Evolutionary conservation across 1,284 basidiomycete species (phyloP).

Genomic region (Heterobasidion occidentale): DNA sequence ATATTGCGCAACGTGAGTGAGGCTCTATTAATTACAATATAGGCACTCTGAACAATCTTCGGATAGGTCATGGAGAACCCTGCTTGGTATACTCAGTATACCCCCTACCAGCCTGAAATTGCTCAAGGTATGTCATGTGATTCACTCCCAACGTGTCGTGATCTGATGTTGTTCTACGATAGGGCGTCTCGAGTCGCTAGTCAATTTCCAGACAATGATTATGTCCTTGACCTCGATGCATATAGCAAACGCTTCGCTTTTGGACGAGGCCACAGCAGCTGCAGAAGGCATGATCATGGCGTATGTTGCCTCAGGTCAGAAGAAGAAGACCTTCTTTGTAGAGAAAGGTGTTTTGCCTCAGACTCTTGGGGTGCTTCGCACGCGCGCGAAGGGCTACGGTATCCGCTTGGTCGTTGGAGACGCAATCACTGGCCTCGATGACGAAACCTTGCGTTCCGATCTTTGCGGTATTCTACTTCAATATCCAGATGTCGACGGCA

Average conservation of each 20-base stretch:
- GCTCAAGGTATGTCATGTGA: constrained; percentile 61
- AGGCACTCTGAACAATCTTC: not conserved
- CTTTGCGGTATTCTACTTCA: constrained; percentile 88
- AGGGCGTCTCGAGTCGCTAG: constrained; percentile 92
- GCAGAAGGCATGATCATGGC: constrained; percentile 92
- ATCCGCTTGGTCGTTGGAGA: constrained; percentile 74
- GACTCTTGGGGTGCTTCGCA: constrained; percentile 80
- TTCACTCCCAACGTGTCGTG: not conserved
- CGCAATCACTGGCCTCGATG: constrained; percentile 40
- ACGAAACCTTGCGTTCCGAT: constrained; percentile 49
- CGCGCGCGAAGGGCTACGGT: constrained; percentile 86
- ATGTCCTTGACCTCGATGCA: constrained; percentile 93
- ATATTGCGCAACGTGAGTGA: constrained; percentile 78
- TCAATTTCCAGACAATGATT: constrained; percentile 97
- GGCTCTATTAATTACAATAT: not conserved
- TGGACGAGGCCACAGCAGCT: constrained; percentile 90
- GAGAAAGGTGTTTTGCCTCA: constrained; percentile 80
- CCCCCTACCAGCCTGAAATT: constrained; percentile 91
- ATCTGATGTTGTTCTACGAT: constrained; percentile 4
- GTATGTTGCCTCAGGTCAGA: constrained; percentile 55
- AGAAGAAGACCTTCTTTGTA: constrained; percentile 81
- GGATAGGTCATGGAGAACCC: constrained; percentile 89
- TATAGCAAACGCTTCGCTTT: constrained; percentile 88
- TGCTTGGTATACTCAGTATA: constrained; percentile 98
- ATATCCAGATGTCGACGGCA: constrained; percentile 89